Conservation (phyloP, 495 filamentous ascomycete species). For the Xylaria scruposa region DNA sequence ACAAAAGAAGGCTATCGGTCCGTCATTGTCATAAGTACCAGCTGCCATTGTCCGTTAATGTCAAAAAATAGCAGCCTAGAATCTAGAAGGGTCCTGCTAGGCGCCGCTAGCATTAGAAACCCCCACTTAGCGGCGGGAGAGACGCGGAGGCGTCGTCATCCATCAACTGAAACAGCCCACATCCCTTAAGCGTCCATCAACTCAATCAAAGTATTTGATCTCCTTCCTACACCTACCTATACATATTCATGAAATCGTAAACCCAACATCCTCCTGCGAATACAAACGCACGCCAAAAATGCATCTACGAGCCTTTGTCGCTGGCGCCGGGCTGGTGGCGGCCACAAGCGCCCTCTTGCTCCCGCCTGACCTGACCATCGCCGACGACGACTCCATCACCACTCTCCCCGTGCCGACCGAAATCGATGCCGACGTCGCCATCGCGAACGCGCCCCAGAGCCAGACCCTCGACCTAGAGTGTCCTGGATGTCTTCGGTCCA, state of each 20-base stretch:
- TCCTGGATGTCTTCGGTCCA: constrained; percentile 47
- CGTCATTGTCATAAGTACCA: not conserved
- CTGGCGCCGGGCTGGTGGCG: constrained; percentile 43
- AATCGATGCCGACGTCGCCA: constrained; percentile 21
- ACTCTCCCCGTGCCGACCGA: constrained; percentile 39
- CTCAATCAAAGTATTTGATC: not conserved
- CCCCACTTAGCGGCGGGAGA: constrained; percentile 7
- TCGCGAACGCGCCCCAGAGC: constrained; percentile 27
- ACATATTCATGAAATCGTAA: constrained; percentile 35
- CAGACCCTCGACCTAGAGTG: constrained; percentile 48
- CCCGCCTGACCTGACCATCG: constrained; percentile 35
- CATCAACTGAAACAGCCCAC: constrained; percentile 5
- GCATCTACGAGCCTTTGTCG: constrained; percentile 38
- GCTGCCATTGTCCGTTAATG: not conserved
- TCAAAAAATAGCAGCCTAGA: not conserved
- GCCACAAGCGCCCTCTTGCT: constrained; percentile 42
- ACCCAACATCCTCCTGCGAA: constrained; percentile 25
- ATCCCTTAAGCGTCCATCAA: constrained; percentile 21
- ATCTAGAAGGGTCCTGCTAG: not conserved
- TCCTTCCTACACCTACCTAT: constrained; percentile 13
- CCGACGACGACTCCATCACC: constrained; percentile 34
- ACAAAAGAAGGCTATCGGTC: not conserved
- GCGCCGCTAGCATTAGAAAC: not conserved
- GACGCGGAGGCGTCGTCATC: constrained; percentile 18
- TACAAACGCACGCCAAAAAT: constrained; percentile 29